Percentiles rank a stretch among this genome's conserved stretches.
Conservation (phyloP, 2,329 filamentous ascomycete genomes). For the Xylaria sp. region DNA sequence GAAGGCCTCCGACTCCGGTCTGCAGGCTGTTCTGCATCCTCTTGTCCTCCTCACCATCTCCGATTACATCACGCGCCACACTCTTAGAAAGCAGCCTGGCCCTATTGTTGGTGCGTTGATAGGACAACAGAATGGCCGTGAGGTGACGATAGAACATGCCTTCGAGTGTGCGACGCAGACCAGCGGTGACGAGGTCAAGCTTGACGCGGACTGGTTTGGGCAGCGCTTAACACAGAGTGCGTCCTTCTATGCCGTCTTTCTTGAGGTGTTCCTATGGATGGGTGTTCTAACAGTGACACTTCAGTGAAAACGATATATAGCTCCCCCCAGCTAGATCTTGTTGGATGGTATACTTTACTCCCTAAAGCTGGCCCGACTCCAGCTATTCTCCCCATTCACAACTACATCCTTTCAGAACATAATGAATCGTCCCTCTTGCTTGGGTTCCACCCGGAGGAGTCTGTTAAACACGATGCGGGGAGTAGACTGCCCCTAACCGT, state of each 20-base stretch:
- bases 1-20: constrained; percentile 76
- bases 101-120: constrained; percentile 89
- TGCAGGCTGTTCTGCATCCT: constrained; percentile 88
- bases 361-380: constrained; percentile 76
- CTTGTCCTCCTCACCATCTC: constrained; percentile 96
- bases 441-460: constrained; percentile 80
- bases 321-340: constrained; percentile 81
- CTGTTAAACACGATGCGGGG: constrained; percentile 67
- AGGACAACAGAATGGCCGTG: constrained; percentile 89
- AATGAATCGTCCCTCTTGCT: constrained; percentile 91
- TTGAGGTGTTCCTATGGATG: background rate
- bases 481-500: constrained; percentile 90
- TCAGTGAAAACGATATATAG: constrained; percentile 91
- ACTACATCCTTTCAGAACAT: constrained; percentile 76
- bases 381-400: constrained; percentile 79
- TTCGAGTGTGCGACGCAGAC: constrained; percentile 79
- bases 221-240: constrained; percentile 86
- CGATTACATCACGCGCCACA: constrained; percentile 94
- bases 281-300: constrained; percentile 30
- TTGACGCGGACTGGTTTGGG: constrained; percentile 79
- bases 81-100: constrained; percentile 77
- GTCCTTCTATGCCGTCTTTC: constrained; percentile 48
- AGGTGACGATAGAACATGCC: constrained; percentile 91
- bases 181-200: constrained; percentile 66
- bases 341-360: constrained; percentile 91